These are phyloP conservation scores for Sporobolomyces pararoseus DNA, from an alignment of 768 basidiomycete species.

Conservation along the genomic window DNA sequence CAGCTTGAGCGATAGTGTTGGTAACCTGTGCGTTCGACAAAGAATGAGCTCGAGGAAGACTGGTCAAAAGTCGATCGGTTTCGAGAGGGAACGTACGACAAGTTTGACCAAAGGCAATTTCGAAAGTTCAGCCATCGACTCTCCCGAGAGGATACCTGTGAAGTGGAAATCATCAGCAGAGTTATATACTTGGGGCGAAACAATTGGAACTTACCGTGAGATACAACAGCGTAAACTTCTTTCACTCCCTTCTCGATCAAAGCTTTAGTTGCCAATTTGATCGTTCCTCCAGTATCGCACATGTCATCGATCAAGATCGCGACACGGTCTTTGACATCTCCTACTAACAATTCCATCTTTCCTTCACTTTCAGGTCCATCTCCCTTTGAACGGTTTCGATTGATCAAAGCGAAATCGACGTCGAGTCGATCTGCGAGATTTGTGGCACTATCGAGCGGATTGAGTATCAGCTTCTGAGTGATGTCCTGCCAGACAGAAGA, in stretches of 20 bases:
- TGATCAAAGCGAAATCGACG: slow-evolving; percentile 91
- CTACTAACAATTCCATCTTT: slow-evolving; percentile 85
- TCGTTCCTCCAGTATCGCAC: slow-evolving; percentile 92
- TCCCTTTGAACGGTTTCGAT: slow-evolving; percentile 70
- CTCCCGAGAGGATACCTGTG: slow-evolving; percentile 73
- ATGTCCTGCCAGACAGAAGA: not conserved
- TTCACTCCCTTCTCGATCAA: slow-evolving; percentile 84
- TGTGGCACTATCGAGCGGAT: slow-evolving; percentile 62
- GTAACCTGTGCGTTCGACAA: no score
- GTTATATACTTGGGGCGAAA: not conserved
- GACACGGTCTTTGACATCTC: slow-evolving; percentile 85
- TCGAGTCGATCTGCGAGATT: slow-evolving; percentile 92
- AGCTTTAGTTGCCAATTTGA: slow-evolving; percentile 76
- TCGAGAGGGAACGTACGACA: slow-evolving; percentile 59
- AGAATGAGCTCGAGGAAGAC: no score
- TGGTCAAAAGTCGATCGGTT: no score
- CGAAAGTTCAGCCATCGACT: slow-evolving; percentile 64
- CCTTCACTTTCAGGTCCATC: slow-evolving; percentile 48
- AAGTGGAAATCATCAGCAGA: not conserved
- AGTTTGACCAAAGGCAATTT: slow-evolving; percentile 74
- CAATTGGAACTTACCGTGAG: slow-evolving; percentile 67
- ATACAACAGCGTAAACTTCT: slow-evolving; percentile 78
- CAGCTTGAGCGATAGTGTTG: slow-evolving; percentile 84
- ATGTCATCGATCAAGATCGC: slow-evolving; percentile 97
- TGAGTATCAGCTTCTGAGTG: not conserved